Conservation (phyloP, 2,329 filamentous ascomycete genomes). For the Aspergillus versicolor region DNA sequence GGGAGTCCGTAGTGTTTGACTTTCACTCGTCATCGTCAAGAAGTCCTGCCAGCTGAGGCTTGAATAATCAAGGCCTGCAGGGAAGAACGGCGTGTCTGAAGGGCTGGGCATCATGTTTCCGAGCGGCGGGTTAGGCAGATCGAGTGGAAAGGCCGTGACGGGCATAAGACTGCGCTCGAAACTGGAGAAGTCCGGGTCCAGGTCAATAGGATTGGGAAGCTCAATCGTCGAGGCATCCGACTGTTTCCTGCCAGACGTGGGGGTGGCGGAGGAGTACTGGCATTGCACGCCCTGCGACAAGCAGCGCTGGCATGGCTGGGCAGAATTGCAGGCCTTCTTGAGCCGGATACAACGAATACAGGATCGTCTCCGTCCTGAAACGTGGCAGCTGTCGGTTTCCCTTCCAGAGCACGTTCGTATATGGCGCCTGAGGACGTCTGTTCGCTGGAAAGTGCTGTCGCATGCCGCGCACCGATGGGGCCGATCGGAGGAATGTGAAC, state of each 20-base stretch:
- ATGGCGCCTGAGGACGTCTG: conserved; percentile 40
- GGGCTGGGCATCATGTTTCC: background rate
- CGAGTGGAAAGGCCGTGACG: background rate
- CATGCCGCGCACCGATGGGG: conserved; percentile 35
- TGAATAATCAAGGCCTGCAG: background rate
- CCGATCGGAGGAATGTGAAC: conserved; percentile 33
- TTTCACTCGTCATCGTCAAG: background rate
- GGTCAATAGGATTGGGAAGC: background rate
- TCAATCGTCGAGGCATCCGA: background rate
- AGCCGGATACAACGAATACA: conserved; percentile 37
- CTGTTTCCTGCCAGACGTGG: background rate
- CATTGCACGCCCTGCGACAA: conserved; percentile 21
- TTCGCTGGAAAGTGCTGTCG: conserved; percentile 34
- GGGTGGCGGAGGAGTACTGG: conserved; percentile 17
- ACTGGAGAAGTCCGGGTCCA: background rate
- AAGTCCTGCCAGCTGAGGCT: conserved; percentile 6
- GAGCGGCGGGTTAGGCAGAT: background rate
- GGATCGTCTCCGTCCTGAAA: conserved; percentile 27
- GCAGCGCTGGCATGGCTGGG: conserved; percentile 32
- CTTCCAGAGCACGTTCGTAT: conserved; percentile 31
- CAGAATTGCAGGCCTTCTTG: conserved; percentile 36
- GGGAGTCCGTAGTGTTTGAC: background rate
- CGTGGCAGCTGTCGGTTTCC: background rate
- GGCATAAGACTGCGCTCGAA: background rate
- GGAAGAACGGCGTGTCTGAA: background rate